Evolutionary conservation across 2,329 filamentous ascomycete species (phyloP).

Genomic region (Microcera coccophila): DNA sequence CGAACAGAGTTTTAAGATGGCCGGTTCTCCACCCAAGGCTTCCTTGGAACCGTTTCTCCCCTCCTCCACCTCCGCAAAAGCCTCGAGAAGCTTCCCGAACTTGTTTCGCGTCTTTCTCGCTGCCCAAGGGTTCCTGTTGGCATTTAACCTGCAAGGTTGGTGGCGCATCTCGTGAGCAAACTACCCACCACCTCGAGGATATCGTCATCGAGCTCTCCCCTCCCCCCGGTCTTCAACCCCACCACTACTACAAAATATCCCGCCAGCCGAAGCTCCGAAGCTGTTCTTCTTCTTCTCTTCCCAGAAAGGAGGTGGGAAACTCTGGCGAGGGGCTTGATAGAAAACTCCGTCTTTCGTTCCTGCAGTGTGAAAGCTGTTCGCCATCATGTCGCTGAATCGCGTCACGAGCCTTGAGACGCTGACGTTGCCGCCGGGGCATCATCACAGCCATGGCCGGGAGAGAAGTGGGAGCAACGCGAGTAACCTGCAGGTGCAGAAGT

Average conservation of each 20-base stretch:
- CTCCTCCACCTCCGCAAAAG: too few relatives aligned
- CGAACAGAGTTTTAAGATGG: too few relatives aligned
- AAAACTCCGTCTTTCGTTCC: background rate
- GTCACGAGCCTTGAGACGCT: constrained; percentile 53
- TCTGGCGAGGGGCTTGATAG: too few relatives aligned
- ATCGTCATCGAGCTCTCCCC: background rate
- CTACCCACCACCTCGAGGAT: background rate
- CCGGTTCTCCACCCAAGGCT: background rate
- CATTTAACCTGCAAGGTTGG: background rate
- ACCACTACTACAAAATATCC: too few relatives aligned
- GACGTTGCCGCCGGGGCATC: constrained; percentile 26
- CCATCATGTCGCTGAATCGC: constrained; percentile 51
- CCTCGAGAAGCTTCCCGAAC: too few relatives aligned
- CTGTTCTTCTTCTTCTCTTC: too few relatives aligned
- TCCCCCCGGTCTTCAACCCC: background rate
- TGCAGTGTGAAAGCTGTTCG: too few relatives aligned
- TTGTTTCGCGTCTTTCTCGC: too few relatives aligned
- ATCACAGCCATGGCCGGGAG: constrained; percentile 16
- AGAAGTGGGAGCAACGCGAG: constrained; percentile 45
- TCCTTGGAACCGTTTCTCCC: too few relatives aligned
- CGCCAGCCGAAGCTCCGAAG: too few relatives aligned
- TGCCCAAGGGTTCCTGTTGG: too few relatives aligned
- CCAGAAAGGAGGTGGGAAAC: too few relatives aligned
- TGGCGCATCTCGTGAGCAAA: background rate
- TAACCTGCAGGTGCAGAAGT: constrained; percentile 43